These are phyloP conservation scores for Mucor plumbeus DNA, from an alignment of 371 early-diverging fungal species.

Conservation along the genomic window DNA sequence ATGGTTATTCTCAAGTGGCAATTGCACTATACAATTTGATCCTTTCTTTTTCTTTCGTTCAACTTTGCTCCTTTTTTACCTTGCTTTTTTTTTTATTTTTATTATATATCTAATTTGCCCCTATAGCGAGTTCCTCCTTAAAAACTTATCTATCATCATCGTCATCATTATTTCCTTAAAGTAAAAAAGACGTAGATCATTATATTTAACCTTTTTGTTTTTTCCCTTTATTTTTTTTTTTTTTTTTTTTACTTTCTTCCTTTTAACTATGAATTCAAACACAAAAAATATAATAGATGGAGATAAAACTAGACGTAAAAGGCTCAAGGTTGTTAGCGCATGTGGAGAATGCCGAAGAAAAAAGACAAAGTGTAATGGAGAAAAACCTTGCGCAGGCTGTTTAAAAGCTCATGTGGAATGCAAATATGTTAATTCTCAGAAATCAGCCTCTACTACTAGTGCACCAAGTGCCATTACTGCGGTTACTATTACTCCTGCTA, in stretches of 20 bases:
- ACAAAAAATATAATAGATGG: constrained; percentile 10
- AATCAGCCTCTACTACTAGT: background rate
- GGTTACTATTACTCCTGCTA: background rate
- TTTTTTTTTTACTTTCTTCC: constrained; percentile 2
- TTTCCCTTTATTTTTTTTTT: background rate
- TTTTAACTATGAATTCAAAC: constrained; percentile 1
- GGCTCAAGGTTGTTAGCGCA: constrained; percentile 42
- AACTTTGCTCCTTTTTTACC: constrained; percentile 1
- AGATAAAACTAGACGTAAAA: constrained; percentile 35
- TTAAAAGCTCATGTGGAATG: constrained; percentile 39
- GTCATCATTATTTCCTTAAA: background rate
- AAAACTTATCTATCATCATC: too few species aligned
- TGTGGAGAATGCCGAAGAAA: constrained; percentile 41
- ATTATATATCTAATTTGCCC: background rate
- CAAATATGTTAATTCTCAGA: constrained; percentile 22
- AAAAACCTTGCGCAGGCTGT: constrained; percentile 37
- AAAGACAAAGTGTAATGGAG: constrained; percentile 44
- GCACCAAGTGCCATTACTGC: background rate
- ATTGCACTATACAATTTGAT: background rate
- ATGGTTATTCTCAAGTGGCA: constrained; percentile 1
- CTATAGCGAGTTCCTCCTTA: constrained; percentile 10
- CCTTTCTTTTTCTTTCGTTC: background rate
- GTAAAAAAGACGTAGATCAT: background rate
- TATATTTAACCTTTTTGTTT: background rate
- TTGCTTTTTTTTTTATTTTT: background rate